These are phyloP conservation scores for Hortiboletus flavorubellus DNA, from an alignment of 768 basidiomycete species.

Conservation along the genomic window DNA sequence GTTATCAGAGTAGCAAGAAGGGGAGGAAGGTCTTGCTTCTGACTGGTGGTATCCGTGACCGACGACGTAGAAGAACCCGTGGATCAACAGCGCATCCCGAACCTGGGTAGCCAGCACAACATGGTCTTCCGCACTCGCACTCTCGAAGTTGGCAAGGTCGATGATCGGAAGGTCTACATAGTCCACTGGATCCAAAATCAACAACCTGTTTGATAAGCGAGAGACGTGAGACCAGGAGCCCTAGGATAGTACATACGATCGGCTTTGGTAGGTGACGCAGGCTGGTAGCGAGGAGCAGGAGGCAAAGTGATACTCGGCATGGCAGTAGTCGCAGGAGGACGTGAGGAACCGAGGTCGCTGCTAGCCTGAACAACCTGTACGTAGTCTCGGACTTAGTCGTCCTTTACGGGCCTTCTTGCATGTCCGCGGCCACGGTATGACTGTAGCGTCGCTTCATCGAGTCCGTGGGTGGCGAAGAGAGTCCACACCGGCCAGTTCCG, in stretches of 20 bases:
- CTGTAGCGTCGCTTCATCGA: no score
- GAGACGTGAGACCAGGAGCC: background rate
- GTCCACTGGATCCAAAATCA: constrained; percentile 36
- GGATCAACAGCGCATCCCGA: constrained; percentile 43
- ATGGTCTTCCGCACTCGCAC: constrained; percentile 37
- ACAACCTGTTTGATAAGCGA: background rate
- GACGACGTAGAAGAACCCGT: constrained; percentile 43
- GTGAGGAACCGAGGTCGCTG: background rate
- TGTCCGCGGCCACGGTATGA: no score
- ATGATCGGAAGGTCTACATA: constrained; percentile 52
- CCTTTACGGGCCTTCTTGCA: no score
- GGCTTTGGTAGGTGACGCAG: constrained; percentile 34
- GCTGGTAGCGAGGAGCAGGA: constrained; percentile 34
- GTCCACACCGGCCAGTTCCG: no score
- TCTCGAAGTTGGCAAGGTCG: constrained; percentile 43
- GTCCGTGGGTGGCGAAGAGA: no score
- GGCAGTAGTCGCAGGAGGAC: background rate
- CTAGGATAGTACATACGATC: constrained; percentile 26
- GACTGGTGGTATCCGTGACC: constrained; percentile 40
- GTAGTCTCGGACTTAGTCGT: background rate
- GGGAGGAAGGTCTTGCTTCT: constrained; percentile 22
- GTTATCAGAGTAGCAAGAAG: constrained; percentile 20
- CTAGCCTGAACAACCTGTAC: no score
- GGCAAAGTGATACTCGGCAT: constrained; percentile 36
- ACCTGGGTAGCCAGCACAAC: constrained; percentile 38